Base-by-base conservation (phyloP, 805 yeast genomes). In the Kuraishia hungarica region DNA sequence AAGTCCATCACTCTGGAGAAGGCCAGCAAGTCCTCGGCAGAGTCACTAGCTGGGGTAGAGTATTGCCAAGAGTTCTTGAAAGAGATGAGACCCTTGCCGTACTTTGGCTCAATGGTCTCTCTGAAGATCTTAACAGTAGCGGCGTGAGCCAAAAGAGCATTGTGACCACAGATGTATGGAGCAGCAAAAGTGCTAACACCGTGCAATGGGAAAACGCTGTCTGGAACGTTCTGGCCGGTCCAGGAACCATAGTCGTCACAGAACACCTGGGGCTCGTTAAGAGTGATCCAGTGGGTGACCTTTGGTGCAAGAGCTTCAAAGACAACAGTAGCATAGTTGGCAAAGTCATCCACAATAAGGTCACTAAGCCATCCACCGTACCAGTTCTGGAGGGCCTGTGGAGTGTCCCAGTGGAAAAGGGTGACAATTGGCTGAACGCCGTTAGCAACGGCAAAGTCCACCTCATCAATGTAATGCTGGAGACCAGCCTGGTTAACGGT, bases 331-430 rank as follows among this genome's bases (percentile, higher is more conserved):
- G 71, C 70, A 57, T 67, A 70, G 54, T 67, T 61, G 35, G 64
- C 68, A 58, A 69, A 69, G 29, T 67, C 71, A 10, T 67, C 66
- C 28, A 66, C 66, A 48, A 70, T 62, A n/a, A 59, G 60, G 2
- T 58, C 61, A 52, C 62, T 59, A 22, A 57, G 61, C 57, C 64
- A 64, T 1, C 73, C 73, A 22, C 62, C 65, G 50, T 67, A 59
- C 51, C 53, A 39, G 10, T 53, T 50, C 53, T 66, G 63, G 17
- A 61, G 61, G 20, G 51, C 24, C 29, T 48, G 51, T 43, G 74
- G 74, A 8, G 68, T 54, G 57, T 70, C 74, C 61, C 69, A 70
- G 57, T 70, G 74, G 49, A 63, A 65, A 54, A 70, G 62, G 1
- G 74, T 70, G 23, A 64, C 66, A 21, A 70, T 60, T 13, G 73